A percentile compares a stretch with the other conserved stretches of the same genome.
These are phyloP conservation scores for Tremella yokohamensis DNA, from an alignment of 768 basidiomycete genomes.

Conservation along the genomic window DNA sequence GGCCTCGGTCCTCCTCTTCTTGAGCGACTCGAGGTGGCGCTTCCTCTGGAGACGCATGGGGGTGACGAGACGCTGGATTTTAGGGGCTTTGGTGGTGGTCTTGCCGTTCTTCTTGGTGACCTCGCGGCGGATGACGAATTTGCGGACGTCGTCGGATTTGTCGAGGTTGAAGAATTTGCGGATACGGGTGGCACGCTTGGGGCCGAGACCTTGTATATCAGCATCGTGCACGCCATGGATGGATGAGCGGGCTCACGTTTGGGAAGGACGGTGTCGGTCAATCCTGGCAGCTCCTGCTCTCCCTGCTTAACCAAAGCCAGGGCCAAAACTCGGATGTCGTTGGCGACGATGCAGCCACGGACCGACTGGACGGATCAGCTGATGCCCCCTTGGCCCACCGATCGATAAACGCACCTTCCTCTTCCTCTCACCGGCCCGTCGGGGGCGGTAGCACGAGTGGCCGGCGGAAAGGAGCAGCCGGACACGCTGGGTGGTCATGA, in stretches of 20 bases:
- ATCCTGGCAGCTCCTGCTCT: slow-evolving; percentile 78
- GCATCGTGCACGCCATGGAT: background rate
- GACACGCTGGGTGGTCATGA: slow-evolving; percentile 99
- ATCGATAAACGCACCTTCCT: slow-evolving; percentile 65
- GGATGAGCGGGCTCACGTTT: slow-evolving; percentile 57
- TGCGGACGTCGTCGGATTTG: slow-evolving; percentile 98
- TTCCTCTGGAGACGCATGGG: slow-evolving; percentile 93
- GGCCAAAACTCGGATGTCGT: slow-evolving; percentile 92
- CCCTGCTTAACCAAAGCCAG: slow-evolving; percentile 96
- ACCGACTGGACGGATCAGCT: slow-evolving; percentile 56
- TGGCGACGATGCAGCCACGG: slow-evolving; percentile 94
- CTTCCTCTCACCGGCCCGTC: slow-evolving; percentile 91
- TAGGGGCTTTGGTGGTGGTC: slow-evolving; percentile 96
- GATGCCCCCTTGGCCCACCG: background rate
- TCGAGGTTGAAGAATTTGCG: slow-evolving; percentile 93
- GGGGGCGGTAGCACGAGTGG: slow-evolving; percentile 94
- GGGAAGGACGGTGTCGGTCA: slow-evolving; percentile 87
- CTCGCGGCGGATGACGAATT: slow-evolving; percentile 83
- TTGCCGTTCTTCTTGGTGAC: slow-evolving; percentile 85
- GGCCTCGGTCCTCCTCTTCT: slow-evolving; percentile 77
- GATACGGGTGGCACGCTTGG: slow-evolving; percentile 97
- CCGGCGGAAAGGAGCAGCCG: slow-evolving; percentile 80
- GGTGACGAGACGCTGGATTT: slow-evolving; percentile 83
- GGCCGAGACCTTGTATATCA: slow-evolving; percentile 61
- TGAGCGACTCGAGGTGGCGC: slow-evolving; percentile 83